Evolutionary conservation across 257 asterid genomes (phyloP).

Genomic region (Asclepias syriaca): DNA sequence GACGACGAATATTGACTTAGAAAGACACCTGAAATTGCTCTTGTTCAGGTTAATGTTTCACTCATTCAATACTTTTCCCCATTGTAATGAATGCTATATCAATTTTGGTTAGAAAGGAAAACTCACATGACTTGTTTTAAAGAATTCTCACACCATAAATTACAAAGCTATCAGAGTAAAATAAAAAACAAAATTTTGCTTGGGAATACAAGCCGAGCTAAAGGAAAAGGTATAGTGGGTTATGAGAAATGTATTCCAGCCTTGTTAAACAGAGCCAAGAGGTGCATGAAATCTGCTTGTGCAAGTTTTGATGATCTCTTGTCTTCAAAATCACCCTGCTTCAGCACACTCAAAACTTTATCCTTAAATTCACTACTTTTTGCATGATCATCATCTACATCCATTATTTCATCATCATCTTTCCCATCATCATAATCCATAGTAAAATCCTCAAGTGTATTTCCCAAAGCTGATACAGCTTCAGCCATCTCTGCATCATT

Average conservation of each 20-base stretch:
- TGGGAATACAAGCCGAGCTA: background rate
- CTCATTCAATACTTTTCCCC: too few relatives aligned
- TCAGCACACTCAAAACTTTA: constrained; percentile 58
- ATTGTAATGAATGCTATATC: too few relatives aligned
- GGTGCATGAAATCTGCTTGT: constrained; percentile 79
- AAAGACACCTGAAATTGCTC: too few relatives aligned
- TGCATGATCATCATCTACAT: constrained; percentile 60
- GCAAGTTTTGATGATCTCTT: constrained; percentile 73
- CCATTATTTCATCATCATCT: constrained; percentile 56
- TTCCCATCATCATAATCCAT: constrained; percentile 47
- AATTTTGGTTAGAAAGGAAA: too few relatives aligned
- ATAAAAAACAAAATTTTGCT: constrained; percentile 18
- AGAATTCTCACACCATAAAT: too few relatives aligned
- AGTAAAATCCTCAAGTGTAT: constrained; percentile 61
- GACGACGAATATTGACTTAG: background rate
- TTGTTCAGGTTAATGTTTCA: too few relatives aligned
- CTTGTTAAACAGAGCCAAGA: constrained; percentile 66
- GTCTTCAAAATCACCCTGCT: constrained; percentile 62
- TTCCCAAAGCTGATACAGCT: constrained; percentile 67
- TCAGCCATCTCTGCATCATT: constrained; percentile 49
- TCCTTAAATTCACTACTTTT: constrained; percentile 61
- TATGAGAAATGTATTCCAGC: constrained; percentile 87
- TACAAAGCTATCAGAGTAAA: background rate
- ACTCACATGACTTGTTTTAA: too few relatives aligned
- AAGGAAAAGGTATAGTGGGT: background rate